phyloP scores from a whole-genome alignment of 495 filamentous ascomycete species.

The Parachaetomium inaequale region DNA sequence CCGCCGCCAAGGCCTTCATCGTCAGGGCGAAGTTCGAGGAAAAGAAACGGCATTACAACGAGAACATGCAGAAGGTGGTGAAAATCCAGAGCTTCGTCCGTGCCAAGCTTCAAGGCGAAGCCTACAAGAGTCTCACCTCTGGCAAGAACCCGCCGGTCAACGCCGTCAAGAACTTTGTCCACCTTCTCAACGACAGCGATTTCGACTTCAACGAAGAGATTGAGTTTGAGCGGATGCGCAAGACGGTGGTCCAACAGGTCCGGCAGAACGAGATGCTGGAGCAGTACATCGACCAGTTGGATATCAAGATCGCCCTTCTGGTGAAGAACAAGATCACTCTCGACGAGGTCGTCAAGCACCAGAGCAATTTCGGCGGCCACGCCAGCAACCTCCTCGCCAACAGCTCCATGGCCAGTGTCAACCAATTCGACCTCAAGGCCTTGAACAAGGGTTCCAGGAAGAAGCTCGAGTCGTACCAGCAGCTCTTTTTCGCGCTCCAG shows the following conservation, averaged over 20 bases:
- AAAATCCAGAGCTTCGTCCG: slow-evolving; percentile 97
- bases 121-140: slow-evolving; percentile 90
- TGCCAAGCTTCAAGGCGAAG: slow-evolving; percentile 90
- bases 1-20: slow-evolving; percentile 66
- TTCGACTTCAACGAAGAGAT: slow-evolving; percentile 99
- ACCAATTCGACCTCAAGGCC: slow-evolving; percentile 94
- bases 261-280: slow-evolving; percentile 95
- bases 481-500: slow-evolving; percentile 95
- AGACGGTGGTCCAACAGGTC: slow-evolving; percentile 94
- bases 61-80: slow-evolving; percentile 98
- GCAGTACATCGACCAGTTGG: slow-evolving; percentile 95
- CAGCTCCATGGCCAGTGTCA: slow-evolving; percentile 78
- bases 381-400: slow-evolving; percentile 82
- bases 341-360: slow-evolving; percentile 95
- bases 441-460: slow-evolving; percentile 92
- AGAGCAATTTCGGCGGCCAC: slow-evolving; percentile 92
- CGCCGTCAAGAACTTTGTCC: slow-evolving; percentile 95
- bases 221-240: slow-evolving; percentile 87
- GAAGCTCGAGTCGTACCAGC: slow-evolving; percentile 95
- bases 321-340: slow-evolving; percentile 99
- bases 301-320: slow-evolving; percentile 97
- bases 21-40: slow-evolving; percentile 73
- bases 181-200: slow-evolving; percentile 95
- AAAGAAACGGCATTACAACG: slow-evolving; percentile 81
- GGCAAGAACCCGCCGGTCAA: slow-evolving; percentile 98